Base-by-base conservation (phyloP, 108 stramenopile species). In the Nitzschia sp. region DNA sequence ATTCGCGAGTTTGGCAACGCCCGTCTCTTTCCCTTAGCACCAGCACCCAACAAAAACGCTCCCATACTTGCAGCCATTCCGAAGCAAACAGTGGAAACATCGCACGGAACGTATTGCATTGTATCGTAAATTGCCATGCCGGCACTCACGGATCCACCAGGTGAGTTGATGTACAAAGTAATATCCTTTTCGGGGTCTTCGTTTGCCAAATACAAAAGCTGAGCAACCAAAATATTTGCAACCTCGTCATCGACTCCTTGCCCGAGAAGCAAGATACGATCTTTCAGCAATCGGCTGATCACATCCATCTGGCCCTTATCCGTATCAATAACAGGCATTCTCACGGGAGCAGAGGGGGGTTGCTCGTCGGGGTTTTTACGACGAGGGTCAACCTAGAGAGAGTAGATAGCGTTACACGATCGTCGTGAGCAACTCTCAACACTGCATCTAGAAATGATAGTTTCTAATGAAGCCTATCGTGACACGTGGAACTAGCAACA, bases 1-100 rank as follows among this genome's bases (percentile, higher is more conserved):
- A 98, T 97, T 13, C 97, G 78, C 4, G 94, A 79, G 64, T 96
- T 96, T 69, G 97, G 97, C 29, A 98, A 68, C 8, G 96, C 88
- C 27, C 86, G 72, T 26, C 96, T 77, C 76, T 96, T 97, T 2
- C 97, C 97, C 41, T 88, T 85, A 26, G 87, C 67, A 17, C 93
- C 93, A 13, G 93, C 93, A 46, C 88, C 84, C 61, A 94, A 63
- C 45, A 94, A 66, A 38, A 94, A 91, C 0, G 93, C 89, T 25
- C 93, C 93, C 93, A 94, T 94, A 26, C 80, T 81, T 28, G 93
- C 89, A 4, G 93, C 93, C 88, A 94, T 86, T 41, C 93, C 93
- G 48, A 90, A 94, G 69, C 90, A 94, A 29, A 94, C 90, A 0
- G 93, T 94, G 16, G 73, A 58, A 17, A 94, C 93, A 73, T 91